Base-by-base conservation (phyloP, 169 alveolate species). In the Plasmodium yoelii region DNA sequence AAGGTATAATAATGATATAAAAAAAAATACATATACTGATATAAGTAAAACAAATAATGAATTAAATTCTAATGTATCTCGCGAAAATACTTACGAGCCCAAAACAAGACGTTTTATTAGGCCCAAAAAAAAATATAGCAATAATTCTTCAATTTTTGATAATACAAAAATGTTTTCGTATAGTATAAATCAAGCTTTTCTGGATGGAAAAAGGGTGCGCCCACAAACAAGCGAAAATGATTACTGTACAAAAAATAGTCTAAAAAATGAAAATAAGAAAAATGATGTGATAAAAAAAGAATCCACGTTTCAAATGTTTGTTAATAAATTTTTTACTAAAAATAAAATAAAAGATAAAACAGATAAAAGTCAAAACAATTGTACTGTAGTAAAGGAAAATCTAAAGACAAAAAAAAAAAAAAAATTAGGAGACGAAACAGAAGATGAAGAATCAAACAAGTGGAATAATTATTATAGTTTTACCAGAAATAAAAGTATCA, bases 241-340 rank as follows among this genome's bases (percentile, higher is more conserved):
- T 64, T 63, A 77, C 51, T 64, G 15, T 42, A 9, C 57, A 12
- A 8, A 19, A 57, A 60, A 60, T 24, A 64, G 26, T 60, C 7
- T 44, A 28, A 69, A 10, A 4, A 6, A 10, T 2, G 65, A 77
- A 34, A 1, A 64, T 77, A 69, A 63, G 24, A 77, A 77, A 10
- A 71, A 26, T 10, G 10, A 49, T 65, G 1, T 10, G 34, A 49
- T 51, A 57, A 77, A 47, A 34, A 49, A 77, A 9, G 26, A 49
- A 42, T 51, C 59, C 59, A 77, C 63, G 22, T 77, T 64, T 39
- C 53, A 47, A 63, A 19, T 42, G 24, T 69, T 77, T 65, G 18
- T 77, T 44, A 64, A 44, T 64, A 77, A 77, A 57, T 63, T 53
- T 64, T 77, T 49, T 77, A 63, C 49, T 44, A 77, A 24, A 34